These are phyloP conservation scores for Lecanicillium sp. DNA, from an alignment of 2,329 filamentous ascomycete species.

Conservation along the genomic window DNA sequence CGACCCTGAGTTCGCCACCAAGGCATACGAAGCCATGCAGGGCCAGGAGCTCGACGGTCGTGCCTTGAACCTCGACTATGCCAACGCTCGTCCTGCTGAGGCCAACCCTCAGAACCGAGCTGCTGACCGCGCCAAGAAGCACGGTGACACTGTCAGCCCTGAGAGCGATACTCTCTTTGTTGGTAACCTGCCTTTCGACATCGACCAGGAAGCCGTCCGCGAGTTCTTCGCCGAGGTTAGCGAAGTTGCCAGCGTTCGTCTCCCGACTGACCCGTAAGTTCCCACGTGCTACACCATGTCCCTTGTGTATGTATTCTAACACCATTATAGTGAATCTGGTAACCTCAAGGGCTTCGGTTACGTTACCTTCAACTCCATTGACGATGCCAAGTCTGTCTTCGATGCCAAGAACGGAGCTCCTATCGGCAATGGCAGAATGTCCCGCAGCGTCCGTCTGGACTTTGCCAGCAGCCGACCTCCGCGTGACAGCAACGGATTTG, in stretches of 20 bases:
- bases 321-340: slow-evolving; percentile 55
- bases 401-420: slow-evolving; percentile 59
- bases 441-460: slow-evolving; percentile 75
- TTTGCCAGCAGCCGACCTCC: slow-evolving; percentile 62
- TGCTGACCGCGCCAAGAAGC: slow-evolving; percentile 56
- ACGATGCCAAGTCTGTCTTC: slow-evolving; percentile 73
- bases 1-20: slow-evolving; percentile 56
- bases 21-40: slow-evolving; percentile 68
- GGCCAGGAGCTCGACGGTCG: slow-evolving; percentile 67
- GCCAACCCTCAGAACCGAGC: slow-evolving; percentile 47
- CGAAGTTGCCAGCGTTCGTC: slow-evolving; percentile 68
- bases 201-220: slow-evolving; percentile 65
- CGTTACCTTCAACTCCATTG: slow-evolving; percentile 71
- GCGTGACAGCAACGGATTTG: slow-evolving; percentile 44
- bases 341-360: slow-evolving; percentile 90
- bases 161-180: slow-evolving; percentile 84
- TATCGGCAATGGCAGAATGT: slow-evolving; percentile 55
- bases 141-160: slow-evolving; percentile 71
- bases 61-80: slow-evolving; percentile 70
- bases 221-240: slow-evolving; percentile 67
- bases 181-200: slow-evolving; percentile 82
- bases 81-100: slow-evolving; percentile 54
- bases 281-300: neutral
- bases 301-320: slow-evolving; percentile 11
- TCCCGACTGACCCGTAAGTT: slow-evolving; percentile 73